Evolutionary conservation across 1,139 yeast species (phyloP).

Genomic region (Pichia terricola): DNA sequence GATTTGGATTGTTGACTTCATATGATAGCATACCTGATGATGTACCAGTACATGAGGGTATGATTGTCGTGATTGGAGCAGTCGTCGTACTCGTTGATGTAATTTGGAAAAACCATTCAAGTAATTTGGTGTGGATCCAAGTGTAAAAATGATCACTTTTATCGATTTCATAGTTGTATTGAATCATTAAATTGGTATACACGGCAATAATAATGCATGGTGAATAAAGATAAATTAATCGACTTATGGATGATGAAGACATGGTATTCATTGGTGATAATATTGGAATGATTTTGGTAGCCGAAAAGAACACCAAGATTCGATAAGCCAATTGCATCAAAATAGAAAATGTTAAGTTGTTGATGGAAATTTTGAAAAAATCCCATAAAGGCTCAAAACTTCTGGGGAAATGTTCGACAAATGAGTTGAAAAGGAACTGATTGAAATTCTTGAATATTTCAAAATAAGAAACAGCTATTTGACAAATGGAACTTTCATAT

Average conservation of each 20-base stretch:
- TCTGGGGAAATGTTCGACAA: constrained; percentile 38
- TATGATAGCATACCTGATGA: not conserved
- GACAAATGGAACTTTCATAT: too few relatives aligned
- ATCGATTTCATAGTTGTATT: constrained; percentile 70
- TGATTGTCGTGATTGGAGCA: too few relatives aligned
- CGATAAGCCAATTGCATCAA: constrained; percentile 75
- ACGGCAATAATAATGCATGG: constrained; percentile 93
- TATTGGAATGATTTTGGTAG: constrained; percentile 87
- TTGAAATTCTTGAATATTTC: constrained; percentile 14
- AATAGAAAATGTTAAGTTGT: constrained; percentile 74
- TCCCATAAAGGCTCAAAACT: constrained; percentile 61
- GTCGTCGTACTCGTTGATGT: not conserved
- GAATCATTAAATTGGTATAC: constrained; percentile 86
- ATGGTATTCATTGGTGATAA: constrained; percentile 31
- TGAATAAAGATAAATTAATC: constrained; percentile 72
- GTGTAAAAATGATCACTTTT: constrained; percentile 23
- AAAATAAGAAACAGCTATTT: constrained; percentile 5
- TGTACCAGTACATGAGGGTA: not conserved
- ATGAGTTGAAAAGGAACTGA: constrained; percentile 18
- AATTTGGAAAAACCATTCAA: constrained; percentile 2
- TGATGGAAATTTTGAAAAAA: constrained; percentile 57
- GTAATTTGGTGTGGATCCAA: constrained; percentile 15
- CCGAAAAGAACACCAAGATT: constrained; percentile 81
- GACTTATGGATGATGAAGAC: constrained; percentile 32
- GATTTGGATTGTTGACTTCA: not conserved